Evolutionary conservation across 2,329 filamentous ascomycete species (phyloP).

Genomic region (Neonectria hederae): DNA sequence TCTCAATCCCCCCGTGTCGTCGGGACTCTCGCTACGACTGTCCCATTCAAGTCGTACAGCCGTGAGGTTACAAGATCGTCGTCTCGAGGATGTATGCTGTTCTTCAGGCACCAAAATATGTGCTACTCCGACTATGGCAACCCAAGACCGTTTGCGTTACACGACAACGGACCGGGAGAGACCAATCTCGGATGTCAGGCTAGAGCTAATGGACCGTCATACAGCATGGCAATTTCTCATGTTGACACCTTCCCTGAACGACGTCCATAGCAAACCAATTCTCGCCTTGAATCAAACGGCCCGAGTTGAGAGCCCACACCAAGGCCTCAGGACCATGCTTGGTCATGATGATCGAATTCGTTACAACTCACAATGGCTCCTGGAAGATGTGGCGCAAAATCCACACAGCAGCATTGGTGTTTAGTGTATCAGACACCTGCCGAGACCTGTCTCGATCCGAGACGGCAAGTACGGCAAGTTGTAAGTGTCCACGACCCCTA

Average conservation of each 20-base stretch:
- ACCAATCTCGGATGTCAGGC: conserved; percentile 22
- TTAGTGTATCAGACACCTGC: neutral
- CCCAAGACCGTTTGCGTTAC: conserved; percentile 32
- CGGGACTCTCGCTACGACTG: conserved; percentile 33
- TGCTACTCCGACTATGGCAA: neutral
- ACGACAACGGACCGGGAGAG: conserved; percentile 24
- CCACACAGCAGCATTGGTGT: neutral
- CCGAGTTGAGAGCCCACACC: neutral
- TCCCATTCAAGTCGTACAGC: conserved; percentile 27
- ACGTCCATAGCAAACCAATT: neutral
- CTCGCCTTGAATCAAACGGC: neutral
- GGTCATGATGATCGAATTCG: neutral
- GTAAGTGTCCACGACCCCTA: neutral
- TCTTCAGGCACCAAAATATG: neutral
- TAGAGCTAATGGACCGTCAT: conserved; percentile 15
- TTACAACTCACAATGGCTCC: neutral
- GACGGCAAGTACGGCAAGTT: conserved; percentile 1
- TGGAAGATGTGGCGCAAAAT: neutral
- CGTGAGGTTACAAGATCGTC: conserved; percentile 23
- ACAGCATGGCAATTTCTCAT: conserved; percentile 6
- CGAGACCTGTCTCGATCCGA: neutral
- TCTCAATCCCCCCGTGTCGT: conserved; percentile 15
- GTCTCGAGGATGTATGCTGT: conserved; percentile 24
- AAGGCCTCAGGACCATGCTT: neutral
- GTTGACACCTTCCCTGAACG: neutral